Evolutionary conservation across 2,329 filamentous ascomycete species (phyloP), one percentile per base, ranked within the genome.

Genomic region (Aspergillus sp.): DNA sequence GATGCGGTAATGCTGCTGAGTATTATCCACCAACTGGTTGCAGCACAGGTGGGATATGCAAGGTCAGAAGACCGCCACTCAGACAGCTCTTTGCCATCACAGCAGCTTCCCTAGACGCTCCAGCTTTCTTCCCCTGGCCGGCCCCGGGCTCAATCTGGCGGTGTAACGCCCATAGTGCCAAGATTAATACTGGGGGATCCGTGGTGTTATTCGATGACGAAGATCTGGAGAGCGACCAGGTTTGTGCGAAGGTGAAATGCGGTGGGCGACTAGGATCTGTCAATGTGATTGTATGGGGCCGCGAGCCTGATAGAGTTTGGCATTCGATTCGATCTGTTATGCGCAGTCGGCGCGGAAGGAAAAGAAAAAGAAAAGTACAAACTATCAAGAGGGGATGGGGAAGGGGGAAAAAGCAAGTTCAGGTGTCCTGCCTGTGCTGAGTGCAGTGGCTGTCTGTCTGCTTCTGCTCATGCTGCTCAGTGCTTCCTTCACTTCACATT

Each of bases 131-230:
- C 48, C 52, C 55, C 52, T 51, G 44, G 15, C 52, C 62, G 58
- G 57, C 48, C 58, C 62, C 57, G 59, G 62, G 58, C 53, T 45
- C 53, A 56, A 60, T 66, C 63, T 66, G 56, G 64, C 64, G 64
- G 64, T 66, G 64, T 65, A 66, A 65, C 59, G 43, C 37, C n/a
- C 39, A 55, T 49, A 35, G 17, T 40, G 59, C 61, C 51, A 62
- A 63, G 61, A 39, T 39, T 27, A 31, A 51, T 52, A 45, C 57
- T 46, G 53, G 52, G 43, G 37, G 49, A 52, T 44, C 37, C 41
- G 49, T 11, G 12, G 46, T 37, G 49, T 47, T 52, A 41, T 55
- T 51, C 41, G 39, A 44, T 24, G 40, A 44, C 17, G 35, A 14
- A 33, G 48, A 44, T 47, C 51, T 49, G 45, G 45, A 49, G 41